Evolutionary conservation across 2,329 filamentous ascomycete species (phyloP), one percentile per base, ranked within the genome.

Genomic region (Diaporthe sp.): DNA sequence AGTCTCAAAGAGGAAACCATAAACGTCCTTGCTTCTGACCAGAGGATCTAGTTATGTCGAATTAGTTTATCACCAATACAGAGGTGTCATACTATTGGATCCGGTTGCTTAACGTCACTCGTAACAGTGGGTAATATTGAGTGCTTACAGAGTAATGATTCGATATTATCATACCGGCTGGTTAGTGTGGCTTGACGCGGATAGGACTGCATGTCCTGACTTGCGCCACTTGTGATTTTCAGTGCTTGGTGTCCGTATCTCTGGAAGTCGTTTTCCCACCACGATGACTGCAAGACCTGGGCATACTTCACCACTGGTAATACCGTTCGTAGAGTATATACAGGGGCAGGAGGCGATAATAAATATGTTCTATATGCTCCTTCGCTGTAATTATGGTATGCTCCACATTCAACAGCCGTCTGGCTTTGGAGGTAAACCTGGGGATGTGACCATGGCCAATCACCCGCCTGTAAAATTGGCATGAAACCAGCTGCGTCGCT

Each of bases 381-480:
- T 28, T 25, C 7, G 15, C 35, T 15, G 8, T 19, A 61, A 12
- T 17, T 28, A 38, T 3, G 5, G 58, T 42, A 61, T 19, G 22
- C 17, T 61, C 58, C 58, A 10, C 22, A 61, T 12, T 42, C 38
- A 42, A 61, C 58, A 42, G 58, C 58, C 35, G 6, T 61, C 38
- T 61, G 58, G 4, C 58, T 42, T 42, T 61, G 58, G 12, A 42
- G 58, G 28, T 61, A 42, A 5, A 61, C 58, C n/a, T 61, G 58
- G 3, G 35, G 58, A 19, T 61, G 58, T 3, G 58, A 42, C 58
- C 58, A 61, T 22, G 58, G 58, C 58, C 58, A 61, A 19, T 25
- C 58, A 3, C 15, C 15, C 17, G 58, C 8, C 30, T 30, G 58
- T 28, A 61, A 8, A 22, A 61, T 61, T 17, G 58, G 58, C 13